Conservation (phyloP, 345 rosid species). For the Eucalyptus urophylla region DNA sequence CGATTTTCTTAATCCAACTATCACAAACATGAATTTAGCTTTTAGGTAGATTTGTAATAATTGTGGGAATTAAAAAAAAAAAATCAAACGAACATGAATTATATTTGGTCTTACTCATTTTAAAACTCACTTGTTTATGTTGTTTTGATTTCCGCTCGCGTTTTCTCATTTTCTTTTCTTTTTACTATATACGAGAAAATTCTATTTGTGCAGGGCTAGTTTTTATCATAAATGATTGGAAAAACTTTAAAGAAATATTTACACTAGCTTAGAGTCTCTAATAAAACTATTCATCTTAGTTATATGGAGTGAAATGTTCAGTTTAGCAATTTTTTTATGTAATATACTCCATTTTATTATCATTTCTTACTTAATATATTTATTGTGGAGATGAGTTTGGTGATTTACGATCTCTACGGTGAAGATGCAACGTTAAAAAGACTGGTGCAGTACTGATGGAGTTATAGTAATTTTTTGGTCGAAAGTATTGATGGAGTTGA, state of each 20-base stretch:
- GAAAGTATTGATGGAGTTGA: not conserved
- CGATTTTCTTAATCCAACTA: not conserved
- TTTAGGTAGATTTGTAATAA: not conserved
- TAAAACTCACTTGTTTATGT: not conserved
- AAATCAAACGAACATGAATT: too few relatives aligned
- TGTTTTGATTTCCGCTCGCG: rapidly evolving
- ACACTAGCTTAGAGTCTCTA: not conserved
- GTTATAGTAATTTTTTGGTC: too few relatives aligned
- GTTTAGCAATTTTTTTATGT: not conserved
- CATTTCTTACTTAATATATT: not conserved
- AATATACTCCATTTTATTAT: not conserved
- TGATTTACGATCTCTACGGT: too few relatives aligned
- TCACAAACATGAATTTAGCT: not conserved
- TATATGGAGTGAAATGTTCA: not conserved
- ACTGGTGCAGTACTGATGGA: rapidly evolving
- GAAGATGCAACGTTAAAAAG: too few relatives aligned
- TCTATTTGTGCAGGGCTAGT: not conserved
- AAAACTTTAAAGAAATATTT: too few relatives aligned
- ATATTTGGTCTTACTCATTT: not conserved
- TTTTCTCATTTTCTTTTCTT: not conserved
- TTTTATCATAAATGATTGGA: not conserved
- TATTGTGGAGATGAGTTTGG: too few relatives aligned
- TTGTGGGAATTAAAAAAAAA: not conserved
- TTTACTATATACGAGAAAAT: not conserved
- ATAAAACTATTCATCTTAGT: not conserved